These are phyloP conservation scores for Psilocybe sp. DNA, from an alignment of 768 basidiomycete genomes.

Conservation along the genomic window DNA sequence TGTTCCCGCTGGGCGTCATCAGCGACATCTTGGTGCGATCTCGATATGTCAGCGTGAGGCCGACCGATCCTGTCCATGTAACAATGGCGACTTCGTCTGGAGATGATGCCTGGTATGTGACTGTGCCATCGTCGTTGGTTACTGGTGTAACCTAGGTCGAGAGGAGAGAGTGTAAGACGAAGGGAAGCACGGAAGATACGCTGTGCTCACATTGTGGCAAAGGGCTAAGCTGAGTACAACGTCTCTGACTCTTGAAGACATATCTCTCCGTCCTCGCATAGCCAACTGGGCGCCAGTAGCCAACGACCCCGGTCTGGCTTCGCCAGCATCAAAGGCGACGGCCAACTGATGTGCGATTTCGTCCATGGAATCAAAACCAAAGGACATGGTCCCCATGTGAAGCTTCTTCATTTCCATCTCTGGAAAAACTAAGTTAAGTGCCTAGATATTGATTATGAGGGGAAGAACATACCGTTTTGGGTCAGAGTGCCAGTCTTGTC, in stretches of 20 bases:
- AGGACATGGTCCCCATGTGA: constrained; percentile 98
- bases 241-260: constrained; percentile 91
- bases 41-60: constrained; percentile 82
- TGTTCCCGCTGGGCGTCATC: constrained; percentile 55
- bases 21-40: constrained; percentile 91
- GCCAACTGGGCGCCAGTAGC: constrained; percentile 82
- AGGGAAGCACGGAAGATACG: neutral
- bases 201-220: constrained; percentile 83
- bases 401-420: constrained; percentile 99
- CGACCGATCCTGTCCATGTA: constrained; percentile 94
- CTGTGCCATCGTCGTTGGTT: constrained; percentile 87
- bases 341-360: constrained; percentile 93
- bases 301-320: constrained; percentile 55
- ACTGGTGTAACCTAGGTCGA: constrained; percentile 85
- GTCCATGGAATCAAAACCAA: constrained; percentile 98
- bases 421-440: constrained; percentile 26
- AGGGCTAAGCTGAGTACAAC: constrained; percentile 90
- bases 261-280: constrained; percentile 84
- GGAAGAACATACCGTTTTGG: constrained; percentile 70
- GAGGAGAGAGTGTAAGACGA: neutral
- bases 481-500: constrained; percentile 99
- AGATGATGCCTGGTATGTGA: constrained; percentile 98
- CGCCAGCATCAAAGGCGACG: constrained; percentile 71
- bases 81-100: constrained; percentile 99
- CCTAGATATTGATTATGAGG: neutral